Evolutionary conservation across 495 filamentous ascomycete genomes (phyloP).

Genomic region (Aspergillus indologenus): DNA sequence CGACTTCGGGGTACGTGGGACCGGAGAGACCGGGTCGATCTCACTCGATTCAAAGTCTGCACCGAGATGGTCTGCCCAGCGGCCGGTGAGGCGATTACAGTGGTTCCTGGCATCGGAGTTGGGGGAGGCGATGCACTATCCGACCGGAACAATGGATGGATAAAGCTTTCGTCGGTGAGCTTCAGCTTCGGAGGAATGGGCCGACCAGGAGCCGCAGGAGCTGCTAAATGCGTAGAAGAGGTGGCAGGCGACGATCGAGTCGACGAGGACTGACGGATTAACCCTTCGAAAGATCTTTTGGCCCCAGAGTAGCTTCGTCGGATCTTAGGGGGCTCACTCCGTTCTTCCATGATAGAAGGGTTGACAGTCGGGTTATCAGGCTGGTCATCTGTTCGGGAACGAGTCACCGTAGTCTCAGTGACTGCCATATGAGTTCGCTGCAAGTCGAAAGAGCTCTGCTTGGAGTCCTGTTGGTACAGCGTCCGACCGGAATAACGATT

Average conservation of each 20-base stretch:
- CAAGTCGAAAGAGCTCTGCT: constrained; percentile 28
- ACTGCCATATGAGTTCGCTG: constrained; percentile 19
- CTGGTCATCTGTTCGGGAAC: not conserved
- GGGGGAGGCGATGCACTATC: constrained; percentile 70
- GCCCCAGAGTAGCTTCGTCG: constrained; percentile 17
- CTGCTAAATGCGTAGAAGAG: constrained; percentile 22
- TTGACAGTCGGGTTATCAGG: constrained; percentile 17
- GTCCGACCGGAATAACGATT: constrained; percentile 38
- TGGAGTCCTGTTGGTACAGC: constrained; percentile 28
- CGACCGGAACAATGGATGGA: constrained; percentile 81
- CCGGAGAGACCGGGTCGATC: constrained; percentile 60
- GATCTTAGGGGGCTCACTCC: constrained; percentile 6
- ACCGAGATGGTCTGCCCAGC: constrained; percentile 65
- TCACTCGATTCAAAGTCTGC: constrained; percentile 59
- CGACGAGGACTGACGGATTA: constrained; percentile 22
- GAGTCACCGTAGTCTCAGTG: constrained; percentile 15
- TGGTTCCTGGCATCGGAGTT: constrained; percentile 62
- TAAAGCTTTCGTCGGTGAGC: constrained; percentile 61
- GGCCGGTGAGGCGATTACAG: constrained; percentile 67
- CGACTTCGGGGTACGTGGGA: constrained; percentile 23
- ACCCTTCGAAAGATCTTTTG: constrained; percentile 29
- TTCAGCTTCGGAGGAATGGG: constrained; percentile 15
- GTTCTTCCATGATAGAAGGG: constrained; percentile 5
- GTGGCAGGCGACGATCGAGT: constrained; percentile 18
- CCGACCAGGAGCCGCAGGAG: constrained; percentile 17